Evolutionary conservation across 805 yeast genomes (phyloP).

Genomic region (Cyberlindnera nakhonratchasimensis): DNA sequence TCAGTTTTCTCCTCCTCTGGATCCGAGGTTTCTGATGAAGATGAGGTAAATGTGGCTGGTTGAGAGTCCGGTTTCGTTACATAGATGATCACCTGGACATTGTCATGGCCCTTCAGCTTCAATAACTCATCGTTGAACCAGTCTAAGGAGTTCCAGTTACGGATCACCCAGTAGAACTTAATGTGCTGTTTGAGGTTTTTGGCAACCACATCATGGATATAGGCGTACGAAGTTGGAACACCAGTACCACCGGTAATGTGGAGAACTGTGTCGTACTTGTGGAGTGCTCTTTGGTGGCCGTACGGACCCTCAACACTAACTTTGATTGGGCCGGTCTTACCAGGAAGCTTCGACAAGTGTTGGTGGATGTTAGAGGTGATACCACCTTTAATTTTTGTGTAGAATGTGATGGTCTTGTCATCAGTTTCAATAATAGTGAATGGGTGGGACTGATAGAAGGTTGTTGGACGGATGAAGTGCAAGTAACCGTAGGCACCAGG

Average conservation of each 20-base stretch:
- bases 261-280: slow-evolving; percentile 36
- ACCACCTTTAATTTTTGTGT: slow-evolving; percentile 55
- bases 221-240: slow-evolving; percentile 46
- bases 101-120: slow-evolving; percentile 25
- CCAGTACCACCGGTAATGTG: slow-evolving; percentile 53
- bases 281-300: slow-evolving; percentile 40
- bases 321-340: slow-evolving; percentile 24
- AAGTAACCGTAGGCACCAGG: slow-evolving; percentile 62
- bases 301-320: slow-evolving; percentile 65
- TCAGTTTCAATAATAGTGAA: slow-evolving; percentile 52
- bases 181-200: slow-evolving; percentile 29
- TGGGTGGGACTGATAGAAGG: slow-evolving; percentile 73
- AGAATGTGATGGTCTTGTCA: slow-evolving; percentile 39
- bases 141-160: slow-evolving; percentile 46
- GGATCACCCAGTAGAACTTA: slow-evolving; percentile 63
- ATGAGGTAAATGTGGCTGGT: slow-evolving; percentile 6
- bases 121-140: slow-evolving; percentile 49
- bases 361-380: slow-evolving; percentile 32
- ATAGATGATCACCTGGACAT: slow-evolving; percentile 19
- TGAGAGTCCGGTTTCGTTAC: slow-evolving; percentile 23
- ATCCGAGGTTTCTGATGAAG: slow-evolving; percentile 10
- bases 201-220: slow-evolving; percentile 31
- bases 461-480: slow-evolving; percentile 47
- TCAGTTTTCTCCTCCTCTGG: slow-evolving; percentile 2
- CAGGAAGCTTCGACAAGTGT: slow-evolving; percentile 28